phyloP scores from a whole-genome alignment of 2,329 filamentous ascomycete genomes.

The Tolypocladium amazonense region DNA sequence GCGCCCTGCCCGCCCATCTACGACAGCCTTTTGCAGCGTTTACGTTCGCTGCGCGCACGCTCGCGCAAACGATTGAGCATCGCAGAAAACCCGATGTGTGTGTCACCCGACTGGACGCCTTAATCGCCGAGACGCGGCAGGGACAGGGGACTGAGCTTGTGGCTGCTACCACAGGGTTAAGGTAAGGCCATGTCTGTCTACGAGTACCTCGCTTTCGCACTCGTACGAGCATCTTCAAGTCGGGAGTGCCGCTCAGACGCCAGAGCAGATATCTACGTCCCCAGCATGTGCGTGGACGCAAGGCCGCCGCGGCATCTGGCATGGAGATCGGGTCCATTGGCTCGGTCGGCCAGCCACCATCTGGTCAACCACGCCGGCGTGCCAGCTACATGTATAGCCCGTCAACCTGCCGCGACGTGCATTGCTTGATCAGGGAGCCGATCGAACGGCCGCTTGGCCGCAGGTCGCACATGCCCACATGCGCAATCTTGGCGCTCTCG shows the following conservation, averaged over 20 bases:
- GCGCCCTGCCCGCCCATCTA: background rate
- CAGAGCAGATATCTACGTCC: background rate
- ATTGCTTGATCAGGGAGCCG: background rate
- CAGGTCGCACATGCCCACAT: background rate
- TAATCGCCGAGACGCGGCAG: background rate
- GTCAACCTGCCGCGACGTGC: background rate
- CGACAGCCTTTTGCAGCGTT: background rate
- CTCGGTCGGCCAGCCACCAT: background rate
- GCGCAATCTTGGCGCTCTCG: background rate
- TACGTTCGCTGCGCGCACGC: background rate
- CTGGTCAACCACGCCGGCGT: background rate
- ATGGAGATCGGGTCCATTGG: background rate
- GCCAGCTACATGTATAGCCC: background rate
- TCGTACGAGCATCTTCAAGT: too few relatives aligned
- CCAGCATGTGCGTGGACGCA: background rate
- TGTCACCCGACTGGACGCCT: background rate
- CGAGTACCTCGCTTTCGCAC: too few relatives aligned
- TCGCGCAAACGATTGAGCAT: background rate
- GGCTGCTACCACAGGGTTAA: background rate
- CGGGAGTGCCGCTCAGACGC: background rate
- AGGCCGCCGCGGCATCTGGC: background rate
- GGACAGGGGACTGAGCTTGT: background rate
- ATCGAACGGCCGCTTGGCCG: background rate
- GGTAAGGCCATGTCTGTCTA: background rate
- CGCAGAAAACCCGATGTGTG: background rate